These are phyloP conservation scores for Chalaropsis ovoidea DNA, from an alignment of 2,329 filamentous ascomycete species.

Conservation along the genomic window DNA sequence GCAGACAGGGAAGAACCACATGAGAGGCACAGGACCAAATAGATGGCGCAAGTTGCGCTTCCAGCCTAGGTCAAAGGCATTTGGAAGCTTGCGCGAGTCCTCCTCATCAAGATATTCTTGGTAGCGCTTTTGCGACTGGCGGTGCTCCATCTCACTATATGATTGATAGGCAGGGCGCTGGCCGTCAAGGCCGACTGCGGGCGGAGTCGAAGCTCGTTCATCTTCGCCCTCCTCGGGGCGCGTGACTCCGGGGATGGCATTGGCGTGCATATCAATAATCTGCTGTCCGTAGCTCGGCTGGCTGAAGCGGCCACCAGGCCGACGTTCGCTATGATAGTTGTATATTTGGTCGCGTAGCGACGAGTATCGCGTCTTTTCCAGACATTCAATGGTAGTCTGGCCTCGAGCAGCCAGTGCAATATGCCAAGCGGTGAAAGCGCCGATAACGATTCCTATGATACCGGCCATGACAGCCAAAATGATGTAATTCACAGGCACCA, in stretches of 20 bases:
- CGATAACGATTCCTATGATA: conserved; percentile 82
- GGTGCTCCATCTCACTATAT: conserved; percentile 47
- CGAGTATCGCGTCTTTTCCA: conserved; percentile 92
- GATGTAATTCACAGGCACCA: conserved; percentile 85
- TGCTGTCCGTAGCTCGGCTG: conserved; percentile 59
- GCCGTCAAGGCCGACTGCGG: conserved; percentile 30
- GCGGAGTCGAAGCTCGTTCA: conserved; percentile 29
- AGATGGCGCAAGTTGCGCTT: conserved; percentile 69
- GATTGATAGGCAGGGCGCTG: conserved; percentile 39
- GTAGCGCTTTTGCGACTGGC: conserved; percentile 46
- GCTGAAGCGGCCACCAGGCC: conserved; percentile 39
- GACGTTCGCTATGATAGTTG: conserved; percentile 48
- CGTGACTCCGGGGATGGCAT: conserved; percentile 68
- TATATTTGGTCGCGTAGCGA: conserved; percentile 63
- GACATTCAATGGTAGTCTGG: conserved; percentile 88
- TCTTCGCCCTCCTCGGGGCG: conserved; percentile 73
- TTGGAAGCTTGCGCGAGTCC: conserved; percentile 77
- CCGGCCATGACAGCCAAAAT: conserved; percentile 76
- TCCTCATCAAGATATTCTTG: conserved; percentile 78
- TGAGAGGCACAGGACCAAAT: conserved; percentile 59
- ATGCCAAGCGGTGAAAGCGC: conserved; percentile 87
- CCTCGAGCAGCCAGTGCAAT: conserved; percentile 66
- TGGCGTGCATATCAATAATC: conserved; percentile 70
- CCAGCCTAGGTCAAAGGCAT: conserved; percentile 86
- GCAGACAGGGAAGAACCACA: conserved; percentile 73